Conservation (phyloP, 495 filamentous ascomycete species). For the Neurospora intermedia region DNA sequence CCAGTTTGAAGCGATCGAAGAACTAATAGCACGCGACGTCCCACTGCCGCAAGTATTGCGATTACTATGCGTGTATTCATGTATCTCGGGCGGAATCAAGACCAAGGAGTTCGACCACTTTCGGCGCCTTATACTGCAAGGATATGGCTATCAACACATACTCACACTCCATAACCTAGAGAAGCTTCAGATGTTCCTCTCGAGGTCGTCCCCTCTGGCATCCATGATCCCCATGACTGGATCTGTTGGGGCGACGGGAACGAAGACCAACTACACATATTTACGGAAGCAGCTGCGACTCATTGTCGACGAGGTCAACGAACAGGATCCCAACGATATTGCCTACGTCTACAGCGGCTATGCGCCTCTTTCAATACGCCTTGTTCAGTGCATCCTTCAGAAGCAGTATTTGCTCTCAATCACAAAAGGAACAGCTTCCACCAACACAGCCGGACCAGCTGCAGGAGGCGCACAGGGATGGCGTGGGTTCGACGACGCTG, state of each 20-base stretch:
- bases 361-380: slow-evolving; percentile 81
- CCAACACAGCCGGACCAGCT: slow-evolving; percentile 36
- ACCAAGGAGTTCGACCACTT: slow-evolving; percentile 80
- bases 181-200: slow-evolving; percentile 74
- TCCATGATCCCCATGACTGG: slow-evolving; percentile 58
- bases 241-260: slow-evolving; percentile 41
- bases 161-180: slow-evolving; percentile 84
- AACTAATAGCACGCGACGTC: slow-evolving; percentile 78
- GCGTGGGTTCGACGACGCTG: slow-evolving; percentile 80
- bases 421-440: slow-evolving; percentile 43
- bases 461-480: slow-evolving; percentile 64
- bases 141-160: slow-evolving; percentile 89
- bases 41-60: slow-evolving; percentile 72
- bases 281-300: slow-evolving; percentile 76
- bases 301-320: slow-evolving; percentile 93
- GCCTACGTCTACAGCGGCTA: slow-evolving; percentile 97
- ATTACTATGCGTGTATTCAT: slow-evolving; percentile 82
- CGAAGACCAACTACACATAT: slow-evolving; percentile 83
- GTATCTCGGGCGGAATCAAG: slow-evolving; percentile 78
- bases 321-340: slow-evolving; percentile 91
- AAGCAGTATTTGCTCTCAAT: slow-evolving; percentile 72
- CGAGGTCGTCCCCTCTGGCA: slow-evolving; percentile 55
- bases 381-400: slow-evolving; percentile 92
- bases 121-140: slow-evolving; percentile 77
- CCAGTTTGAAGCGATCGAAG: slow-evolving; percentile 83